Evolutionary conservation across 169 alveolate species (phyloP).

Genomic region (Eimeria sp.): DNA sequence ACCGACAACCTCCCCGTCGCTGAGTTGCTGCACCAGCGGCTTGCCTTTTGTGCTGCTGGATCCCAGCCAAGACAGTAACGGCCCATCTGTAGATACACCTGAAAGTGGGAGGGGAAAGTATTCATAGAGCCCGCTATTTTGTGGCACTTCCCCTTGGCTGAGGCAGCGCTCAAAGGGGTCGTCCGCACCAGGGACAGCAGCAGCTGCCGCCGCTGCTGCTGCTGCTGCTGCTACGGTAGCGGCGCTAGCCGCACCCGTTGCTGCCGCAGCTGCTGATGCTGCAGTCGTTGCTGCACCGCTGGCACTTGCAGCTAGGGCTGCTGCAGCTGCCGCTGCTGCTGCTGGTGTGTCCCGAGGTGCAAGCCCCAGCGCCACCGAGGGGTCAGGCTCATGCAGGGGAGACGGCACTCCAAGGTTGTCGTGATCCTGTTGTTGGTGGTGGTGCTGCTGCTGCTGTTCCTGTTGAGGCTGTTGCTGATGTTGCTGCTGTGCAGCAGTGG

Average conservation of each 20-base stretch:
- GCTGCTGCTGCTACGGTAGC: constrained; percentile 12
- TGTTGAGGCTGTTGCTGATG: background rate
- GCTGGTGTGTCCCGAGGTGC: background rate
- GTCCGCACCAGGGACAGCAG: background rate
- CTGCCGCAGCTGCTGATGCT: constrained; percentile 8
- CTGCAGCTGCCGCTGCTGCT: constrained; percentile 39
- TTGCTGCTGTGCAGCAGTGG: background rate
- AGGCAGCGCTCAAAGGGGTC: background rate
- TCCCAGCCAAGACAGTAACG: background rate
- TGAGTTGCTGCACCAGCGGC: constrained; percentile 48
- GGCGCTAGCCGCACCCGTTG: background rate
- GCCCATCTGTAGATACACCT: constrained; percentile 7
- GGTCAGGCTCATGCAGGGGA: background rate
- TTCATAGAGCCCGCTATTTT: background rate
- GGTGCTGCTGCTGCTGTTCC: background rate
- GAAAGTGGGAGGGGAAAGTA: background rate
- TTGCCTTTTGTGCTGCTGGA: background rate
- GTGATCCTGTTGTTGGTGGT: background rate
- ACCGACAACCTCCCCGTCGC: background rate
- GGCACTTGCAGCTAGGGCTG: constrained; percentile 12
- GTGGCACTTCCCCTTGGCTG: background rate
- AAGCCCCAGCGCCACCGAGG: background rate
- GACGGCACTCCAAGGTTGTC: background rate
- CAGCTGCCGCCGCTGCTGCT: background rate
- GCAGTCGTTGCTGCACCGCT: constrained; percentile 14